Base-by-base conservation (phyloP, 305 asterid species). In the Andrographis paniculata region DNA sequence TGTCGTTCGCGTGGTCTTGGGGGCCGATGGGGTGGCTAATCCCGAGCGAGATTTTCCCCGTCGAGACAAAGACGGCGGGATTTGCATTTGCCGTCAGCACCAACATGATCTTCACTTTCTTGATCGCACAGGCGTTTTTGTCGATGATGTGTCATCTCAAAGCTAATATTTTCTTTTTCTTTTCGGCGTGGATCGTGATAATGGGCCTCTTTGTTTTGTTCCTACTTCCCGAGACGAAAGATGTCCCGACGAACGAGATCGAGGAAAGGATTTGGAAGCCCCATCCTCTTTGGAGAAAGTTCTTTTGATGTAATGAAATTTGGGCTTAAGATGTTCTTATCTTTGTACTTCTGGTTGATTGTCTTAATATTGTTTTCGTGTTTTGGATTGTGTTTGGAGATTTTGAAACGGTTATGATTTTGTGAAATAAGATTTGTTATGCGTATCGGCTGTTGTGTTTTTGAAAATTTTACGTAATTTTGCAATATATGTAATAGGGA, bases 161-260 rank as follows among this genome's bases (percentile, higher is more conserved):
- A 17, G 74, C 87, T 0, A 56, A 55, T 23, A 74, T 79, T 10
- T 81, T 79, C 81, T 75, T 76, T 78, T 79, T 85, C 76, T 79
- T 82, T 62, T 62, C 94, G 0, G 80, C 48, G 0, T 85, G 95
- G 91, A 74, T 82, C 12, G 12, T 77, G 12, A 28, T 60, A 3
- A 85, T 79, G 95, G 77, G 73, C 0, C 1, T 68, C 2, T 82
- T 81, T 39, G 94, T 71, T 5, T 0, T 62, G 22, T 67, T 74
- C 62, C 46, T 85, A 0, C 3, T 85, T 65, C 95, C 95, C 0
- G 94, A 85, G 68, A 85, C 95, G 0, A 85, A 76, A 45, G 85
- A 78, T 9, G 52, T 82, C 0, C 79, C 91, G 3, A 53, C 69
- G 15, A 77, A 85, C 4, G 44, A 56, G 54, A 68, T 82, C 43